These are phyloP conservation scores for Trypanosoma avium DNA, from an alignment of 208 protist species.

Conservation along the genomic window DNA sequence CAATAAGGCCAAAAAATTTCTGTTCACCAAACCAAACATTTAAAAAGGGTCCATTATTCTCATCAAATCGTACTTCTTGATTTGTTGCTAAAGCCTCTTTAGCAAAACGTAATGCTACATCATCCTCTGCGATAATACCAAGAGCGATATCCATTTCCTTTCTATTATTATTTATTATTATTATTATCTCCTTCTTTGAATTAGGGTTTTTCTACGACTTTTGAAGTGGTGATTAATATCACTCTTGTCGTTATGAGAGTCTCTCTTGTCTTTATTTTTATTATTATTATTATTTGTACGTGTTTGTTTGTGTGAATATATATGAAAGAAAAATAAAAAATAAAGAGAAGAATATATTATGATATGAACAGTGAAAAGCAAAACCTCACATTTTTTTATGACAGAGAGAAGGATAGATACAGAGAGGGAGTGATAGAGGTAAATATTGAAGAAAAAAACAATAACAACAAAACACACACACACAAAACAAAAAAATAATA, in stretches of 20 bases:
- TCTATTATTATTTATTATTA: not conserved
- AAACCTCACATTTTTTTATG: no score
- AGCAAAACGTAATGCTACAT: constrained; percentile 31
- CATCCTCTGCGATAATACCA: constrained; percentile 50
- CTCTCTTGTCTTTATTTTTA: no score
- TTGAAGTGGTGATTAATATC: no score
- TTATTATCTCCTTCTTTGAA: not conserved
- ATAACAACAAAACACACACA: not conserved
- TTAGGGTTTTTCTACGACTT: no score
- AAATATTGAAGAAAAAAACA: not conserved
- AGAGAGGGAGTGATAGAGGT: constrained; percentile 5
- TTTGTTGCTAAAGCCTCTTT: constrained; percentile 17
- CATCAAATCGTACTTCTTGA: constrained; percentile 31
- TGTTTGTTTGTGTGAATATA: constrained; percentile 1
- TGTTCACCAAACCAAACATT: constrained; percentile 41
- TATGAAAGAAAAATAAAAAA: no score
- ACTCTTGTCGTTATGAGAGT: no score
- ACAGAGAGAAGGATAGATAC: not conserved
- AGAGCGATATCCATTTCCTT: constrained; percentile 16
- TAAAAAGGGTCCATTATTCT: constrained; percentile 38
- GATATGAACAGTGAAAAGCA: no score
- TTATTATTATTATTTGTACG: no score
- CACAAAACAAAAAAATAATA: not conserved
- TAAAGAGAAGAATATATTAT: no score
- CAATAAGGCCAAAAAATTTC: constrained; percentile 26